Base-by-base conservation (phyloP, 768 basidiomycete genomes). In the Plicaturopsis crispa region DNA sequence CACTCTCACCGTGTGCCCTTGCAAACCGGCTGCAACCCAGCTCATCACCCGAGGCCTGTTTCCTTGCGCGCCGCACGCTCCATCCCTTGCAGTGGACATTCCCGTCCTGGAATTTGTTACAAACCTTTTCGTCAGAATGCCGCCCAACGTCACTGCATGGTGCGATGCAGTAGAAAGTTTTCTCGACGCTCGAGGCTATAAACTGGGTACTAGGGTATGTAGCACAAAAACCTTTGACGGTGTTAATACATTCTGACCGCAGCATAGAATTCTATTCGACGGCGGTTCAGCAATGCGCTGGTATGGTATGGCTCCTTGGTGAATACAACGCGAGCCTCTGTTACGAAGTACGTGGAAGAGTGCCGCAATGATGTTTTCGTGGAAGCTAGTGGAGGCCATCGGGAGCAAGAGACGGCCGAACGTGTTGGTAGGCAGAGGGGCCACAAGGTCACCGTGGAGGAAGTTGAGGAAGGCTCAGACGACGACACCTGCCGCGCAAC, bases 11-110 rank as follows among this genome's bases (percentile, higher is more conserved):
- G n/a, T n/a, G n/a, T 57, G 43, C 38, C 4, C 33, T 4, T 52
- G 40, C 44, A 39, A 24, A 4, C 40, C 42, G 36, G 48, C 47
- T 2, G 41, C 50, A 2, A 17, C 18, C 7, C 56, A 62, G 33
- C 53, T 61, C 7, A 33, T 62, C 3, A 19, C 33, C 28, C 21
- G n/a, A 3, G 55, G 52, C 1, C 43, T 51, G 14, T 59, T 62
- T 36, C 50, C 60, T 13, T 55, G 50, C 26, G 43, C 56, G 4
- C 62, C 61, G 1, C n/a, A 50, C 3, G 38, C 32, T 1, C 62
- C 62, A 4, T 50, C 53, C 6, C 42, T 65, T 3, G 62, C 57
- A 7, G 52, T 65, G 1, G 55, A 61, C 36, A 23, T 63, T n/a
- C 42, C 41, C 21, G 44, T 62, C 21, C 38, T 63, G 8, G 48